phyloP scores from a whole-genome alignment of 2,329 filamentous ascomycete genomes.

The Trichoderma atroviride region DNA sequence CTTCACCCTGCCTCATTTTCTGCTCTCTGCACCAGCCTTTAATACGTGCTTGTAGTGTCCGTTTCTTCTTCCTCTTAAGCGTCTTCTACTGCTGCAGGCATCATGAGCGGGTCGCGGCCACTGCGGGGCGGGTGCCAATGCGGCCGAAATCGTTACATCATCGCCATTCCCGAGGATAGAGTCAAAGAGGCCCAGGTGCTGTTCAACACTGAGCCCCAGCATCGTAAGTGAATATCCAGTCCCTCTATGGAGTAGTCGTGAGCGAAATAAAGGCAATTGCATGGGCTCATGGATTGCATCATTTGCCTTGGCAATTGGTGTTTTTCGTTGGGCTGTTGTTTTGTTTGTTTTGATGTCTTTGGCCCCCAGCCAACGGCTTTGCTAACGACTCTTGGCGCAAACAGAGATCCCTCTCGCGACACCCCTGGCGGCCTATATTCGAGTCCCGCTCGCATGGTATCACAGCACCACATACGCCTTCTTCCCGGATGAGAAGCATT shows the following conservation, averaged over 20 bases:
- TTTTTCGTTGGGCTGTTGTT: not conserved
- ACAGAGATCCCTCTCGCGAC: conserved; percentile 67
- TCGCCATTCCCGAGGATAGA: conserved; percentile 65
- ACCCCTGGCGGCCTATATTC: conserved; percentile 78
- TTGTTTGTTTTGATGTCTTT: conserved; percentile 2
- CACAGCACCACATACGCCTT: conserved; percentile 73
- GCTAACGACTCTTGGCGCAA: conserved; percentile 30
- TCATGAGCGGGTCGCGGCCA: conserved; percentile 54
- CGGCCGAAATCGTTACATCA: conserved; percentile 80
- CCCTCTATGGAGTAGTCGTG: not conserved
- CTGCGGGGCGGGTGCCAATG: conserved; percentile 82
- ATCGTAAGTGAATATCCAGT: conserved; percentile 61
- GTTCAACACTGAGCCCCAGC: conserved; percentile 70
- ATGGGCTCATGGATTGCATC: not conserved
- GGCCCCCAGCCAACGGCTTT: not conserved
- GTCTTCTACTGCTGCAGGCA: conserved; percentile 26
- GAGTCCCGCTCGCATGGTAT: conserved; percentile 81
- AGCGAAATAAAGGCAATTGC: not conserved
- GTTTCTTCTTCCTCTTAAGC: not conserved
- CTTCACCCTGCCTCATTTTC: not conserved
- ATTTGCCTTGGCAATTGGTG: not conserved
- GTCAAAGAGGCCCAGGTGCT: conserved; percentile 66
- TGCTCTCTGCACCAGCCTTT: too few relatives aligned
- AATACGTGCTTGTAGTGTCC: too few relatives aligned
- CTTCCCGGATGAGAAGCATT: conserved; percentile 75